Evolutionary conservation across 768 basidiomycete species (phyloP), one percentile per base, ranked within the genome.

Genomic region (Asterophora lycoperdoides): DNA sequence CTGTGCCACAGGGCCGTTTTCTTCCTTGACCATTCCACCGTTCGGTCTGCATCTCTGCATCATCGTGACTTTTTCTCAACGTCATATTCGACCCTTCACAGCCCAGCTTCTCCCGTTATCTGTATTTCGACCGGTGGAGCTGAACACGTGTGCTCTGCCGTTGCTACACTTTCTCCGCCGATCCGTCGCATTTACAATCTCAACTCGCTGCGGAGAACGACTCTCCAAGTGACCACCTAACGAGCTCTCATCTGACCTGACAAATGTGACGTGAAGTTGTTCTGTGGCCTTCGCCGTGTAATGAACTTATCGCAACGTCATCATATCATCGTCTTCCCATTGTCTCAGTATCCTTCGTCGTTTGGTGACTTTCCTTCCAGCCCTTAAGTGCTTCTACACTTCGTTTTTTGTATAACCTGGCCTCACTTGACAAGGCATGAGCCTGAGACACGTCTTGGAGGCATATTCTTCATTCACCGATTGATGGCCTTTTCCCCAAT

Each of bases 401-500:
- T 34, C 14, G 1, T 43, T 23, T 5, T 4, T 42, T 30, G 9
- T 8, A 15, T 42, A 13, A 26, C 28, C 28, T 42, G 41, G 15
- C 28, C 41, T 17, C 28, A 29, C 11, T 44, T 10, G 32, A 44
- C 32, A 33, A 33, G 29, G 18, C 7, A 18, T 29, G 30, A 44
- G 17, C 30, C 26, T 34, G 2, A 17, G 18, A n/a, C 8, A 30
- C 7, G 23, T 23, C 41, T 39, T n/a, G 29, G 11, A 32, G 44
- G 34, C 44, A 15, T 36, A 28, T 28, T 2, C 13, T 36, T 19
- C 35, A 37, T 28, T 41, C 14, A 5, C 23, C n/a, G 35, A 28
- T 23, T 20, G 44, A 23, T 26, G 34, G 38, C 15, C 33, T n/a
- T 40, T 10, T 34, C 41, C 38, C 42, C 51, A 40, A 30, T 48